Percentiles rank a stretch among this genome's conserved stretches.
phyloP scores from a whole-genome alignment of 768 basidiomycete genomes.

The Botryobasidium botryosum region DNA sequence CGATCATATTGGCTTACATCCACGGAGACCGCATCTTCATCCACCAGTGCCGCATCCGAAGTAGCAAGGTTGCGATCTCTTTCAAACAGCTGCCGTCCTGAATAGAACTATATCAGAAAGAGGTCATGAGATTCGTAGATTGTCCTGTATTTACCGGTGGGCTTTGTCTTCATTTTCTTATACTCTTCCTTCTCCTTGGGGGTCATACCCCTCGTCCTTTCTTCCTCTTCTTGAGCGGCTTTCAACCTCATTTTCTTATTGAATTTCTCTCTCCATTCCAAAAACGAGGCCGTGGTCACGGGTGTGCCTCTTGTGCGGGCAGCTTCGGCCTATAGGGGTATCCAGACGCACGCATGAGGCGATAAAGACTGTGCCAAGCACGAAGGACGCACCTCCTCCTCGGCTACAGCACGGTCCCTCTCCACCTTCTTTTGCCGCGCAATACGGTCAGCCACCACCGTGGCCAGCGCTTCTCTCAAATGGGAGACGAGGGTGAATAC shows the following conservation, averaged over 20 bases:
- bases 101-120: background rate
- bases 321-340: conserved; percentile 53
- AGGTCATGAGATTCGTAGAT: background rate
- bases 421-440: conserved; percentile 43
- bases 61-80: conserved; percentile 47
- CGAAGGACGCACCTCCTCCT: conserved; percentile 44
- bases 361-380: background rate
- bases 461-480: conserved; percentile 58
- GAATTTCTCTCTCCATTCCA: conserved; percentile 63
- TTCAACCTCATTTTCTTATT: conserved; percentile 45
- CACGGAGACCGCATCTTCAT: conserved; percentile 69
- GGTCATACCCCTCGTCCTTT: conserved; percentile 46
- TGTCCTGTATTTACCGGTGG: conserved; percentile 38
- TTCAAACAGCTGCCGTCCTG: conserved; percentile 89
- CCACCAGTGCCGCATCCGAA: conserved; percentile 64
- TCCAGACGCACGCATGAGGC: background rate
- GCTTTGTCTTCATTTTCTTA: conserved; percentile 41
- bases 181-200: conserved; percentile 77
- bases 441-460: conserved; percentile 40
- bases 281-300: conserved; percentile 70
- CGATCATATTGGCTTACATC: conserved; percentile 83
- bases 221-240: conserved; percentile 61
- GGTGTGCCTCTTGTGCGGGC: conserved; percentile 81
- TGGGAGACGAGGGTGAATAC: conserved; percentile 85
- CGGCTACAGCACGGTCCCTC: conserved; percentile 52